Conservation (phyloP, 208 protist genomes). For the Histomonas meleagridis region DNA sequence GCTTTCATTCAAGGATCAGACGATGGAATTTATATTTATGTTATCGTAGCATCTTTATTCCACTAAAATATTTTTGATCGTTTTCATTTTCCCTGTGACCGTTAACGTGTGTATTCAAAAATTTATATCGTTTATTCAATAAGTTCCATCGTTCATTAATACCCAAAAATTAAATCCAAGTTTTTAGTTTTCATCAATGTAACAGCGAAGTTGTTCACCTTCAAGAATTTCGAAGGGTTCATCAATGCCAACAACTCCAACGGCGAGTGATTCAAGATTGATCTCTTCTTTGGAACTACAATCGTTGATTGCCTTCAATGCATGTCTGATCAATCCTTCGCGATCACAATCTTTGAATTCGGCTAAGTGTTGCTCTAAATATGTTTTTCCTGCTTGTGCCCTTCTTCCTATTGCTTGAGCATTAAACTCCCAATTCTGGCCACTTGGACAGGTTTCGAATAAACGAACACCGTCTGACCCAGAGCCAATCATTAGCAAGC, state of each 20-base stretch:
- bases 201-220: background rate
- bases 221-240: constrained; percentile 38
- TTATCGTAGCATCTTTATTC: too few species aligned
- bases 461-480: constrained; percentile 56
- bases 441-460: constrained; percentile 46
- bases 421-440: constrained; percentile 89
- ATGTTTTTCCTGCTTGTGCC: constrained; percentile 77
- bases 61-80: too few species aligned
- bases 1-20: too few species aligned
- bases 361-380: constrained; percentile 90
- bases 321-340: constrained; percentile 43
- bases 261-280: constrained; percentile 30
- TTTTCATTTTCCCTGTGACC: too few species aligned
- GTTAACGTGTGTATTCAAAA: too few species aligned
- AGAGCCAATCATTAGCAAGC: constrained; percentile 83
- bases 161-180: too few species aligned
- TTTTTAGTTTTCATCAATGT: too few species aligned
- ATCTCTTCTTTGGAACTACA: constrained; percentile 26
- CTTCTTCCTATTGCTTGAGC: constrained; percentile 92
- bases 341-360: constrained; percentile 58
- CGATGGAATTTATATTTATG: too few species aligned
- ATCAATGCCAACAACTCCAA: constrained; percentile 38
- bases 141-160: too few species aligned
- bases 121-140: too few species aligned
- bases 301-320: constrained; percentile 41